Conservation (phyloP, 2,329 filamentous ascomycete genomes). For the Fusarium sororula region DNA sequence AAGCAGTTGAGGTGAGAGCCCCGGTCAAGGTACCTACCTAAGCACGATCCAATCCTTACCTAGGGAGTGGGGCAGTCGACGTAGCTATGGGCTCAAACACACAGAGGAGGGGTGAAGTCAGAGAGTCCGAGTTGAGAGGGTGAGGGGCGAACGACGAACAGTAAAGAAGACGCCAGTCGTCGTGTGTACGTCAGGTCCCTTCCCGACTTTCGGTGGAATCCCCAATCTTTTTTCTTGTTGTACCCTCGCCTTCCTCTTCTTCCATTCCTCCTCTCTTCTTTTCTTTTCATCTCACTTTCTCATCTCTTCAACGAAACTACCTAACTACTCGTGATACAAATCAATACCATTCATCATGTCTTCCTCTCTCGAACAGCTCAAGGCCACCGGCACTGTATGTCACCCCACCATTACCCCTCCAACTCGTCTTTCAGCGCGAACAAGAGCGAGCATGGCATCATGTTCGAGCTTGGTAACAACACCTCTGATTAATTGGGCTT, state of each 20-base stretch:
- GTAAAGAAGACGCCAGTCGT: slow-evolving; percentile 29
- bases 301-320: slow-evolving; percentile 17
- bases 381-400: slow-evolving; percentile 95
- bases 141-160: slow-evolving; percentile 30
- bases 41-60: not conserved
- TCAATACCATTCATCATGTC: slow-evolving; percentile 66
- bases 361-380: slow-evolving; percentile 94
- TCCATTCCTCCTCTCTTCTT: slow-evolving; percentile 5
- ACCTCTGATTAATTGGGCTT: not conserved
- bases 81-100: slow-evolving; percentile 4
- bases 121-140: not conserved
- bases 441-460: slow-evolving; percentile 1
- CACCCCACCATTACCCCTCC: slow-evolving; percentile 47
- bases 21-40: slow-evolving; percentile 13
- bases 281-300: slow-evolving; percentile 20
- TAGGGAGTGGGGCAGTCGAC: slow-evolving; percentile 15
- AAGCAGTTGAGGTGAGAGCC: slow-evolving; percentile 29
- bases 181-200: slow-evolving; percentile 37
- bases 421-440: slow-evolving; percentile 29
- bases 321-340: slow-evolving; percentile 19
- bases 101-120: slow-evolving; percentile 31
- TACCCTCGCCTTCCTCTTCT: slow-evolving; percentile 14
- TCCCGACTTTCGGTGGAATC: slow-evolving; percentile 33
- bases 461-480: not conserved
- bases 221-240: slow-evolving; percentile 32